Conservation (phyloP, 192 early-diverging fungal species). For the Paraglomus brasilianum region DNA sequence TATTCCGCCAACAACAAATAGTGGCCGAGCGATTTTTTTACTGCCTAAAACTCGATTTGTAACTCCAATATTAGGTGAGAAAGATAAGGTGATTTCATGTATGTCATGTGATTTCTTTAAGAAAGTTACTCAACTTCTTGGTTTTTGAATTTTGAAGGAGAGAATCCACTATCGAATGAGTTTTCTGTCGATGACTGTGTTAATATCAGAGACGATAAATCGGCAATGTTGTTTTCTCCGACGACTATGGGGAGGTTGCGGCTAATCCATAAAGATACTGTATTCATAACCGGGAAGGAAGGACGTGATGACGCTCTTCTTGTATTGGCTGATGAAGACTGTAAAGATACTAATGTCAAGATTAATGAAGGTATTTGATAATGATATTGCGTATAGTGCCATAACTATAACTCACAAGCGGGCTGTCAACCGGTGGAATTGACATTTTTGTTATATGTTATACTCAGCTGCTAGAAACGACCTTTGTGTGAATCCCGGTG, state of each 20-base stretch:
- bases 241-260: slow-evolving; percentile 74
- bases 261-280: slow-evolving; percentile 81
- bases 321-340: slow-evolving; percentile 74
- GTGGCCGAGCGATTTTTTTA: too few relatives aligned
- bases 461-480: slow-evolving; percentile 68
- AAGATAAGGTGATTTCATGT: too few relatives aligned
- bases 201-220: slow-evolving; percentile 67
- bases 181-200: slow-evolving; percentile 89
- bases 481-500: slow-evolving; percentile 79
- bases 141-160: slow-evolving; percentile 36
- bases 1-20: too few relatives aligned
- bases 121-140: too few relatives aligned
- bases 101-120: too few relatives aligned
- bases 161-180: slow-evolving; percentile 96
- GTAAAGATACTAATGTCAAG: slow-evolving; percentile 76
- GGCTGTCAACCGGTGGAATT: background rate
- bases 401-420: too few relatives aligned
- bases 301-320: slow-evolving; percentile 82
- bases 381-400: background rate
- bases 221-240: slow-evolving; percentile 71
- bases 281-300: slow-evolving; percentile 85
- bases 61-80: too few relatives aligned
- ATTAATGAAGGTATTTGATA: slow-evolving; percentile 61
- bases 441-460: background rate
- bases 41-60: too few relatives aligned